Base-by-base conservation (phyloP, 192 early-diverging fungal genomes). In the Phlyctochytrium arcticum region DNA sequence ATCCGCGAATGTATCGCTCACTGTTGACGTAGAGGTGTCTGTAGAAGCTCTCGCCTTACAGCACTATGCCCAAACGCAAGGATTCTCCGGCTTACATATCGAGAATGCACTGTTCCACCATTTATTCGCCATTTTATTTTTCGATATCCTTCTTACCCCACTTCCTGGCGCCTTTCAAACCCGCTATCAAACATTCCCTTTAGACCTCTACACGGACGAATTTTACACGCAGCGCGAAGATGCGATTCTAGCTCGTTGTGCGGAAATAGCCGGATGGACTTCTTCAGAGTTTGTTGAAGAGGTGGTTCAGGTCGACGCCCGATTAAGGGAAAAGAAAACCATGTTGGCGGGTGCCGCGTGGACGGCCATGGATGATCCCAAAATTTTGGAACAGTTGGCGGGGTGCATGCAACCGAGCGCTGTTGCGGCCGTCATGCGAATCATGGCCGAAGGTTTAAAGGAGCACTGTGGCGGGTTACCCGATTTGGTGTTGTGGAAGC, bases 401-500 rank as follows among this genome's bases (percentile, higher is more conserved):
- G 64, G 58, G 10, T 36, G 36, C 27, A 67, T 69, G 54, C 30
- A 57, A 5, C 53, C 54, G 5, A 17, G 21, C 4, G 54, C 64
- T 17, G 36, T 66, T 21, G 54, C 19, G 19, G 53, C 54, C 6
- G 64, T 66, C 6, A 0, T 66, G 33, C 33, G 24, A n/a, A 10
- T 34, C 54, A 66, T 66, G 64, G 64, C 64, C 5, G 42, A 55
- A 34, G 34, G 31, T 3, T 66, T 57, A 19, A 56, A 29, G 44
- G 75, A 75, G 8, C 76, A 76, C 48, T 47, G 56, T 24, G 76
- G 76, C 15, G 80, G 80, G 4, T 58, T 81, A 17, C 80, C 80
- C 19, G 80, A 81, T 65, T 59, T 81, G 48, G 75, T 78, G 32
- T 54, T 76, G 1, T 81, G 80, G 80, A 61, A 76, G 10, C 24